Conservation (phyloP, 768 basidiomycete genomes). For the Podaxis sp. region DNA sequence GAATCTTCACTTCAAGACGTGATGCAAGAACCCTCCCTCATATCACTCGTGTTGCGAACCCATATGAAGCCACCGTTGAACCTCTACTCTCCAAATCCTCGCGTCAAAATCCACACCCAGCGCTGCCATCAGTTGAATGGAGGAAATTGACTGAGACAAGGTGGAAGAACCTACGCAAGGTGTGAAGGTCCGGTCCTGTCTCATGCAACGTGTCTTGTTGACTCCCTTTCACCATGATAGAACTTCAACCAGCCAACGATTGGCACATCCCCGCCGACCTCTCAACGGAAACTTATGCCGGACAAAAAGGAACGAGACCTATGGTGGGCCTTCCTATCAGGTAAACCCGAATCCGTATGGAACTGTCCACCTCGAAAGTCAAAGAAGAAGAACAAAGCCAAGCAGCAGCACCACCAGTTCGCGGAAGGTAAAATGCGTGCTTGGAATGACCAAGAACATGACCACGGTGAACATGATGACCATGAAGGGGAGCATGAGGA, state of each 20-base stretch:
- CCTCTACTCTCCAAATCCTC: conserved; percentile 19
- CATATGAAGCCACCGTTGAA: conserved; percentile 49
- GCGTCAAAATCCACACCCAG: conserved; percentile 27
- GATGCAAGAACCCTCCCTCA: conserved; percentile 68
- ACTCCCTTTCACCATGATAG: conserved; percentile 33
- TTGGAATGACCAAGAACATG: conserved; percentile 32
- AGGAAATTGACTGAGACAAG: conserved; percentile 51
- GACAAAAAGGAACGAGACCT: conserved; percentile 70
- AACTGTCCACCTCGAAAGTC: conserved; percentile 45
- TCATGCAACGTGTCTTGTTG: not conserved
- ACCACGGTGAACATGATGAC: too few species aligned
- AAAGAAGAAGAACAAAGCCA: conserved; percentile 25
- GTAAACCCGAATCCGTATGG: conserved; percentile 70
- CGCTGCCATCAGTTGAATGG: conserved; percentile 71
- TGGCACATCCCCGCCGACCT: conserved; percentile 34
- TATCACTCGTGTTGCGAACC: conserved; percentile 65
- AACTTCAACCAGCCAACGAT: conserved; percentile 67
- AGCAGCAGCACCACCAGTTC: conserved; percentile 18
- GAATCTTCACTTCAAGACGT: conserved; percentile 44
- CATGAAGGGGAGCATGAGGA: not conserved
- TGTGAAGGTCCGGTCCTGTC: conserved; percentile 21
- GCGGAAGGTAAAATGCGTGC: conserved; percentile 33
- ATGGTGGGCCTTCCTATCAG: conserved; percentile 81
- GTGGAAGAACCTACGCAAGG: conserved; percentile 69
- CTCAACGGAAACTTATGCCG: conserved; percentile 47